phyloP scores from a whole-genome alignment of 2,329 filamentous ascomycete species.

The Lomentospora prolificans region DNA sequence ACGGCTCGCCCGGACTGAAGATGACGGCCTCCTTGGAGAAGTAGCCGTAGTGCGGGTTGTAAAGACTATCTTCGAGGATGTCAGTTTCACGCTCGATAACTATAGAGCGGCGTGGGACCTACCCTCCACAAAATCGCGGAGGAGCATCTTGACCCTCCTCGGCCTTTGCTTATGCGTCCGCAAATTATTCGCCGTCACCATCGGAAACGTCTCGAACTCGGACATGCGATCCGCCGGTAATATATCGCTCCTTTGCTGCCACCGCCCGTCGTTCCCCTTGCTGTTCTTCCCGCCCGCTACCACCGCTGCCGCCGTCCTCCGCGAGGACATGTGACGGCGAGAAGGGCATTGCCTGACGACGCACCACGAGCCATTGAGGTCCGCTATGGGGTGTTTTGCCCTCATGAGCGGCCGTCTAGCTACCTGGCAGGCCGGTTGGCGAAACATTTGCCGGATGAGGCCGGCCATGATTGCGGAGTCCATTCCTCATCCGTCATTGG shows the following conservation, averaged over 20 bases:
- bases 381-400: conserved; percentile 15
- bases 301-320: neutral
- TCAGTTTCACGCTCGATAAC: too few species aligned
- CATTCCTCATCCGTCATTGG: conserved; percentile 39
- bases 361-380: conserved; percentile 2
- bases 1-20: conserved; percentile 85
- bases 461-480: conserved; percentile 70
- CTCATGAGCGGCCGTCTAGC: conserved; percentile 18
- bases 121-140: conserved; percentile 96
- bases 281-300: conserved; percentile 11
- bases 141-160: conserved; percentile 86
- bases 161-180: conserved; percentile 66
- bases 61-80: conserved; percentile 66
- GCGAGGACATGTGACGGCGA: conserved; percentile 6
- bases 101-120: too few species aligned
- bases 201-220: conserved; percentile 74
- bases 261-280: conserved; percentile 55
- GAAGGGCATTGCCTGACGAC: neutral
- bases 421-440: conserved; percentile 51
- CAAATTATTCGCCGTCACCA: conserved; percentile 74
- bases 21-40: conserved; percentile 96
- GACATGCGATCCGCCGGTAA: conserved; percentile 67
- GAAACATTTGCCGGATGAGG: conserved; percentile 78
- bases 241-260: conserved; percentile 74
- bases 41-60: conserved; percentile 91